Percentiles rank a stretch among this genome's conserved stretches.
Conservation (phyloP, 805 yeast genomes). For the Suhomyces sp. region DNA sequence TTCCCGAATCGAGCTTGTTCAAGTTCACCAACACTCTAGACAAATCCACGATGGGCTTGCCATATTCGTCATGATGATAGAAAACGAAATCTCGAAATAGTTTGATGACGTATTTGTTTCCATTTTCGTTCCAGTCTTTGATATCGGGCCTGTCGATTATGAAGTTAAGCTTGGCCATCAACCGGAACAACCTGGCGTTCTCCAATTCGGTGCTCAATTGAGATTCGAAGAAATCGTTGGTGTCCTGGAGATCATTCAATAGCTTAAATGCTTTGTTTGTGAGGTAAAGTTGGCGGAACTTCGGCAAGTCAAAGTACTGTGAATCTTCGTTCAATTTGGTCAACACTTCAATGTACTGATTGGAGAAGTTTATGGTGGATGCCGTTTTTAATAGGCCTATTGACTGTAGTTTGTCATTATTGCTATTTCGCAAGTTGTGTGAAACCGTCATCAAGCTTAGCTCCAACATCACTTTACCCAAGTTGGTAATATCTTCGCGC, state of each 20-base stretch:
- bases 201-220: constrained; percentile 73
- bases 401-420: constrained; percentile 8
- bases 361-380: constrained; percentile 29
- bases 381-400: constrained; percentile 14
- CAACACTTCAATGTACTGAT: constrained; percentile 44
- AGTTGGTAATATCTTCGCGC: constrained; percentile 50
- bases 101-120: constrained; percentile 58
- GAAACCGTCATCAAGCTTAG: constrained; percentile 45
- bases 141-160: constrained; percentile 72
- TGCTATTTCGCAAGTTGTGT: constrained; percentile 15
- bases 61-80: constrained; percentile 75
- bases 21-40: constrained; percentile 75
- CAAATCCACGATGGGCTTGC: constrained; percentile 76
- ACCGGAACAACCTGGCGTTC: constrained; percentile 80
- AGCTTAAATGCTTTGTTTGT: constrained; percentile 40
- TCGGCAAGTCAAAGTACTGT: constrained; percentile 19
- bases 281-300: constrained; percentile 23
- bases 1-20: constrained; percentile 90
- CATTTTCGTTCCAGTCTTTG: constrained; percentile 64
- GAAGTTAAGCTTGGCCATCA: constrained; percentile 76
- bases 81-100: constrained; percentile 82
- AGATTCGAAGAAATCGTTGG: constrained; percentile 57
- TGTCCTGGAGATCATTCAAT: constrained; percentile 49
- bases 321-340: constrained; percentile 14
- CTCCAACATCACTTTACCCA: constrained; percentile 61